These are phyloP conservation scores for Zygoascus flipseniorum DNA, from an alignment of 805 yeast genomes.

Conservation along the genomic window DNA sequence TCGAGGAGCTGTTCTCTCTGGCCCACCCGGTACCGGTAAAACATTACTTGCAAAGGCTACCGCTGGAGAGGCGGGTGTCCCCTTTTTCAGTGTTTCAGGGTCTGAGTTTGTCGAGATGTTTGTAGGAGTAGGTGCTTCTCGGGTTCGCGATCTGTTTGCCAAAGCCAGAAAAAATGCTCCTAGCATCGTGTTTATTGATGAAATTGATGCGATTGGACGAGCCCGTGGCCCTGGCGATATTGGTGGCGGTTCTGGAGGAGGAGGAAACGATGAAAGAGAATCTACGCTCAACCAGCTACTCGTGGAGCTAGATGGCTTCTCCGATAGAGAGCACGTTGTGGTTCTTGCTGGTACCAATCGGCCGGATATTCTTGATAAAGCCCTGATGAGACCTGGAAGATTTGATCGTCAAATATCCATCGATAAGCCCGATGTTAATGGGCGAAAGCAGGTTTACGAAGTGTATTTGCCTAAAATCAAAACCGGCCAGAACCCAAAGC, in stretches of 20 bases:
- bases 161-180: slow-evolving; percentile 94
- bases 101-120: slow-evolving; percentile 98
- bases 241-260: slow-evolving; percentile 29
- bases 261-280: slow-evolving; percentile 94
- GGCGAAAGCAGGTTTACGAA: slow-evolving; percentile 83
- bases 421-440: slow-evolving; percentile 91
- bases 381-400: slow-evolving; percentile 94
- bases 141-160: slow-evolving; percentile 91
- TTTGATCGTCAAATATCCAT: slow-evolving; percentile 89
- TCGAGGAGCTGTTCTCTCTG: slow-evolving; percentile 93
- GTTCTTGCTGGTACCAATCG: slow-evolving; percentile 97
- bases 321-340: slow-evolving; percentile 82
- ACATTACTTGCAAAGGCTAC: slow-evolving; percentile 94
- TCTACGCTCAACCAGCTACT: slow-evolving; percentile 90
- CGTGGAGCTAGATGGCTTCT: slow-evolving; percentile 98
- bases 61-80: slow-evolving; percentile 98
- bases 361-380: slow-evolving; percentile 86
- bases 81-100: slow-evolving; percentile 91
- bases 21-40: slow-evolving; percentile 99
- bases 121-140: slow-evolving; percentile 97
- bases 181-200: slow-evolving; percentile 92
- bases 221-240: slow-evolving; percentile 63
- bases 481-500: slow-evolving; percentile 42
- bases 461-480: slow-evolving; percentile 75
- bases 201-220: slow-evolving; percentile 98